These are phyloP conservation scores for Clonostachys chloroleuca DNA, from an alignment of 2,329 filamentous ascomycete species.

Conservation along the genomic window DNA sequence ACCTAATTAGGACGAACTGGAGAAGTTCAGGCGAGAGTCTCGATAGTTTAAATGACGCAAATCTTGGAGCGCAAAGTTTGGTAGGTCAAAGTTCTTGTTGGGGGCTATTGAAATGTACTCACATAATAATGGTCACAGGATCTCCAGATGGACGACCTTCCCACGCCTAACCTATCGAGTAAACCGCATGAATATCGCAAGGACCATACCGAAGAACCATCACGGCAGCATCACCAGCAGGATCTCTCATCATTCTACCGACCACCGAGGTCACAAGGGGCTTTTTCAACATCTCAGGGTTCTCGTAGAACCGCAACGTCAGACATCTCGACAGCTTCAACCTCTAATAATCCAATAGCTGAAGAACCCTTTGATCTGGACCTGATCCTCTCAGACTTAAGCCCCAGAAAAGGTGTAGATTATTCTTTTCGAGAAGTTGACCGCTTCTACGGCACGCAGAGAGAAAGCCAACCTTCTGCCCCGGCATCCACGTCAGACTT, in stretches of 20 bases:
- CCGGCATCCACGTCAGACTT: too few relatives aligned
- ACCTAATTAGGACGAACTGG: neutral
- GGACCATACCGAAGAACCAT: neutral
- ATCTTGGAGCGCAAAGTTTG: neutral
- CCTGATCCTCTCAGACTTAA: neutral
- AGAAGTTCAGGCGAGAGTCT: neutral
- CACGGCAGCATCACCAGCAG: neutral
- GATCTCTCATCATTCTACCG: neutral
- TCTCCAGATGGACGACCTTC: neutral
- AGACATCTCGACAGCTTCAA: slow-evolving; percentile 11
- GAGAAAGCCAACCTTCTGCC: too few relatives aligned
- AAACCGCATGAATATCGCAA: too few relatives aligned
- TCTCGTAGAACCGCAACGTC: neutral
- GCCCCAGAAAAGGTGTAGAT: neutral
- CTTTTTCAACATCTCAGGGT: slow-evolving; percentile 23
- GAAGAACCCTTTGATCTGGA: neutral
- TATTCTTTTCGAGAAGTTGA: neutral
- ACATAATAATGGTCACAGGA: neutral
- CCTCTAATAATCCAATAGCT: slow-evolving; percentile 28
- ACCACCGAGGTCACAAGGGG: slow-evolving; percentile 23
- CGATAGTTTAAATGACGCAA: neutral
- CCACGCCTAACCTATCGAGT: too few relatives aligned
- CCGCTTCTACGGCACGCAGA: neutral
- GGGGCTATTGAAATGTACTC: neutral
- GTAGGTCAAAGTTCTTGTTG: neutral